phyloP scores from a whole-genome alignment of 352 stramenopile species.

The Phytophthora sp. region DNA sequence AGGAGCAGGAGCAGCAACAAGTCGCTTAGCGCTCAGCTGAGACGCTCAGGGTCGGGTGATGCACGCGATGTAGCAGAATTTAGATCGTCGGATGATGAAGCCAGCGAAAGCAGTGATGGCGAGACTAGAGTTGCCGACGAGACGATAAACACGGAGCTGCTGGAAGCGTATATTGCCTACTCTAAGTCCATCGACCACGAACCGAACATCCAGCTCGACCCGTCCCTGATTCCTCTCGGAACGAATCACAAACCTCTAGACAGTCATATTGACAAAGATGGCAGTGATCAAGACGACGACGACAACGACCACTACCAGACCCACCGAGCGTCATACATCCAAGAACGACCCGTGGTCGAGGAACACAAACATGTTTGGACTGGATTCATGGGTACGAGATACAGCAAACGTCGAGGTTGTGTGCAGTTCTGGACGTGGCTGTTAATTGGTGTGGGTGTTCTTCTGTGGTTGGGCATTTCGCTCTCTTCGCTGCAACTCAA shows the following conservation, averaged over 20 bases:
- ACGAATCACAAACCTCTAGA: slow-evolving; percentile 32
- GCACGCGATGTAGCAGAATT: slow-evolving; percentile 58
- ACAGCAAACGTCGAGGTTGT: slow-evolving; percentile 44
- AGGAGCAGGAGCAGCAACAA: slow-evolving; percentile 18
- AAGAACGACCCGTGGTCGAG: slow-evolving; percentile 38
- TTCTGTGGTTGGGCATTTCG: slow-evolving; percentile 40
- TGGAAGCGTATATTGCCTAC: slow-evolving; percentile 95
- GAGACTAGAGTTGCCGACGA: slow-evolving; percentile 73
- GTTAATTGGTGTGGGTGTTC: slow-evolving; percentile 41
- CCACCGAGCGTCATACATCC: slow-evolving; percentile 43
- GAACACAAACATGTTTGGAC: slow-evolving; percentile 57
- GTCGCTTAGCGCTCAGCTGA: slow-evolving; percentile 24
- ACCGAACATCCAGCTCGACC: slow-evolving; percentile 85
- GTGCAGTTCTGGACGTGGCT: slow-evolving; percentile 49
- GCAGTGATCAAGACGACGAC: slow-evolving; percentile 63
- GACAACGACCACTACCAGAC: slow-evolving; percentile 29
- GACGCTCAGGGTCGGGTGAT: slow-evolving; percentile 26
- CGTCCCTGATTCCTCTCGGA: slow-evolving; percentile 48
- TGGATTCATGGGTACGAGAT: slow-evolving; percentile 49
- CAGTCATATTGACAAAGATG: slow-evolving; percentile 64
- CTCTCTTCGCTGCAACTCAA: slow-evolving; percentile 49
- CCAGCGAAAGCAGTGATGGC: slow-evolving; percentile 45
- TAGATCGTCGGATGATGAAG: slow-evolving; percentile 72
- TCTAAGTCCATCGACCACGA: slow-evolving; percentile 89
- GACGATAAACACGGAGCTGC: slow-evolving; percentile 92